Conservation (phyloP, 164 flowering plant species). For the Liquidambar formosana region DNA sequence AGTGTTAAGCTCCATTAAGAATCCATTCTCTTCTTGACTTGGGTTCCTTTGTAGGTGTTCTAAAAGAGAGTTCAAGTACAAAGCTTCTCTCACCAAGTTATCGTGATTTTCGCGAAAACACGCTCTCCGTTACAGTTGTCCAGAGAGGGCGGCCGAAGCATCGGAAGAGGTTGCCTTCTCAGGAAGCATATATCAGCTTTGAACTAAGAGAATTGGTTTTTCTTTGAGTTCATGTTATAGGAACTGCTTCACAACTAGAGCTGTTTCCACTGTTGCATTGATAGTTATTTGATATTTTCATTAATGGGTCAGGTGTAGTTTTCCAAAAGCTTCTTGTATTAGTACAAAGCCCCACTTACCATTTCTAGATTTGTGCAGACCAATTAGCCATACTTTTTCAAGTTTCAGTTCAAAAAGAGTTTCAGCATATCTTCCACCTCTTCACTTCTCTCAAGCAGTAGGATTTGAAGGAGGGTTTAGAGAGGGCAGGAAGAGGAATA, state of each 20-base stretch:
- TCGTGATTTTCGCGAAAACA: constrained; percentile 7
- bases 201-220: constrained; percentile 9
- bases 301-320: not conserved
- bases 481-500: not conserved
- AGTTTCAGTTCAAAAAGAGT: not conserved
- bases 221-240: not conserved
- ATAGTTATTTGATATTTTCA: not conserved
- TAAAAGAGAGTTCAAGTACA: not conserved
- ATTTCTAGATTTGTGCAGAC: not conserved
- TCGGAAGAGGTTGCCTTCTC: constrained; percentile 25
- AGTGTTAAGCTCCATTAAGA: not conserved
- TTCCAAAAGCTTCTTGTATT: not conserved
- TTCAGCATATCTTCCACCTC: not conserved
- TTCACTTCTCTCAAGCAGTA: not conserved
- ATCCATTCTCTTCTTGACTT: constrained; percentile 15
- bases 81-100: not conserved
- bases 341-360: not conserved
- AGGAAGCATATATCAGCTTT: constrained; percentile 16
- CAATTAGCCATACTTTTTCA: not conserved
- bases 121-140: constrained; percentile 1
- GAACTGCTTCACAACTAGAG: no score
- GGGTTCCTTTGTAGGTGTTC: constrained; percentile 1
- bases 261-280: not conserved
- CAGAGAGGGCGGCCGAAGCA: constrained; percentile 23
- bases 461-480: not conserved